Evolutionary conservation across 1,284 basidiomycete genomes (phyloP).

Genomic region (Irpex lacteus): DNA sequence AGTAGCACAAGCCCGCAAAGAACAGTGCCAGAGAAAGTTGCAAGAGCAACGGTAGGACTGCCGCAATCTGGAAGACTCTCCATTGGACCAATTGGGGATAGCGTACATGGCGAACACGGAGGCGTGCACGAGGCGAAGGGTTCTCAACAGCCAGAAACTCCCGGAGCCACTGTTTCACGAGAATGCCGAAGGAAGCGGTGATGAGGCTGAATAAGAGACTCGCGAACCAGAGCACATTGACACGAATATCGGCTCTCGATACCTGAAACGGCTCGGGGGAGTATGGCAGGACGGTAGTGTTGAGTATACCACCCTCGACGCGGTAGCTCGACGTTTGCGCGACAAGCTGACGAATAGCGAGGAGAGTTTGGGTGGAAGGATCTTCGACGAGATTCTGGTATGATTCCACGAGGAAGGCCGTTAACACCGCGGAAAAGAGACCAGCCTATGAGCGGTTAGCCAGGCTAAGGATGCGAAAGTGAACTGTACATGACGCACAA

Average conservation of each 20-base stretch:
- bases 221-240: neutral
- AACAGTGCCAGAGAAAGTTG: neutral
- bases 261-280: neutral
- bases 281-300: no score
- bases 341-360: neutral
- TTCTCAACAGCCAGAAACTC: neutral
- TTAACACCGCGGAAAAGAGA: neutral
- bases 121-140: neutral
- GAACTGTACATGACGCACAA: conserved; percentile 2
- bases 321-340: neutral
- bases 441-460: neutral
- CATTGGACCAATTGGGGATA: neutral
- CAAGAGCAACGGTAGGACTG: neutral
- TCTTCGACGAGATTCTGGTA: neutral
- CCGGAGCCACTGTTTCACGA: neutral
- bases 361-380: neutral
- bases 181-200: neutral
- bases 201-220: neutral
- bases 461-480: no score
- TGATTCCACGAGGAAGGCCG: neutral
- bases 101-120: neutral
- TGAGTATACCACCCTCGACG: no score
- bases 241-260: neutral
- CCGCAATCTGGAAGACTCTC: neutral
- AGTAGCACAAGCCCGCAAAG: neutral